Base-by-base conservation (phyloP, 1,284 basidiomycete genomes). In the Ustilago vetiveriae region DNA sequence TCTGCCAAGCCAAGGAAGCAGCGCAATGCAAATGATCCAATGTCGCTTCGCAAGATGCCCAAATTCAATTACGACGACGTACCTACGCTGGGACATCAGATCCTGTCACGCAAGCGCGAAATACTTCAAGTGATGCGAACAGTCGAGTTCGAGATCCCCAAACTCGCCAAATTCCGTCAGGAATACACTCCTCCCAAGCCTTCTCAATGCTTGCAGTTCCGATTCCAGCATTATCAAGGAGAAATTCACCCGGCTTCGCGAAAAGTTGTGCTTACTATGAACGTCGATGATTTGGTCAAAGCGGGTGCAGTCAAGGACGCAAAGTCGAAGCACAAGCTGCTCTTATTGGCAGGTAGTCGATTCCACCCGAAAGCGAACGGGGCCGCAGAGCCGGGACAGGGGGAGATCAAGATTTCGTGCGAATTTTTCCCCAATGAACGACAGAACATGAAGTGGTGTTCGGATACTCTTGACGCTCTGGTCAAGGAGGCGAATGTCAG, bases 371-470 rank as follows among this genome's bases (percentile, higher is more conserved):
- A 55, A 19, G 5, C 26, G 19, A 16, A 35, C 33, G 33, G 6
- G 7, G 33, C 35, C 44, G 35, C 22, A 23, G 46, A 57, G 16
- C 30, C 36, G 11, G 51, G 41, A 19, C n/a, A 63, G 36, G 77
- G 77, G 16, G 47, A 66, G 45, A 51, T 84, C 57, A 82, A 82
- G 68, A 80, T 84, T 35, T 64, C 68, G 11, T 82, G 81, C 63
- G 82, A 82, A 33, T 33, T 72, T 43, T 81, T 81, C 57, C 83
- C 82, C 9, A 76, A 70, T 23, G 72, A 77, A 39, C 43, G 75
- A 36, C 82, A 83, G 79, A 84, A 84, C 54, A 78, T 82, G 59
- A 83, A 83, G 70, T 84, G 83, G 83, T 84, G 83, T 67, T 81
- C 79, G 35, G 83, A 84, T 53, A 79, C 74, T 16, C 55, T 84